These are phyloP conservation scores for Hygrophorus pudorinus DNA, from an alignment of 768 basidiomycete genomes.

Conservation along the genomic window DNA sequence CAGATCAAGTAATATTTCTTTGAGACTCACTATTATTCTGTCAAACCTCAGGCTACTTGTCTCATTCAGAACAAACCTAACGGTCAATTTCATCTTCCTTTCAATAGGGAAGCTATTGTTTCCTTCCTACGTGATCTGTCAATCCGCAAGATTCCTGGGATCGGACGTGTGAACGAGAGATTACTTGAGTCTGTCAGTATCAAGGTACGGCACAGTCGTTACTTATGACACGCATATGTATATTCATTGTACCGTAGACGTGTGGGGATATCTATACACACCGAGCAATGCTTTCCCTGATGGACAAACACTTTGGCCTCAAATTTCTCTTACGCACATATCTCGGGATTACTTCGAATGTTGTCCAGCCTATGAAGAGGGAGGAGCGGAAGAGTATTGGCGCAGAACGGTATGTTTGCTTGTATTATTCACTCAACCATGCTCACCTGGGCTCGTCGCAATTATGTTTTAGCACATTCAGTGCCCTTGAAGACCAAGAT, in stretches of 20 bases:
- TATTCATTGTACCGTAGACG: slow-evolving; percentile 34
- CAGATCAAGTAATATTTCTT: slow-evolving; percentile 56
- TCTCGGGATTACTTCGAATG: slow-evolving; percentile 81
- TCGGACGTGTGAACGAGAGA: slow-evolving; percentile 86
- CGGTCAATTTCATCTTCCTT: slow-evolving; percentile 75
- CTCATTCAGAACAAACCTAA: slow-evolving; percentile 78
- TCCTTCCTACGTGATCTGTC: slow-evolving; percentile 74
- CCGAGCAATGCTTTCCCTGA: slow-evolving; percentile 61
- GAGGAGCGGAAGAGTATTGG: slow-evolving; percentile 91
- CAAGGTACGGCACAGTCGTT: slow-evolving; percentile 37
- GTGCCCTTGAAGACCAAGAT: slow-evolving; percentile 50
- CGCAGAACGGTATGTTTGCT: slow-evolving; percentile 55
- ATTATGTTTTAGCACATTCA: slow-evolving; percentile 53
- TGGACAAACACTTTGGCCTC: slow-evolving; percentile 85
- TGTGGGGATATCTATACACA: slow-evolving; percentile 84
- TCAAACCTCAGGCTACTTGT: slow-evolving; percentile 1
- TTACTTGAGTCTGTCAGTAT: slow-evolving; percentile 81
- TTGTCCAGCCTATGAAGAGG: slow-evolving; percentile 63
- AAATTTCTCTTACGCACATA: slow-evolving; percentile 66
- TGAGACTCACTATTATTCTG: not conserved
- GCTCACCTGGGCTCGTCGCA: not conserved
- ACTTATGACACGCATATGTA: not conserved
- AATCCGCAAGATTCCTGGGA: slow-evolving; percentile 81
- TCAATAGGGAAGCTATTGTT: slow-evolving; percentile 51
- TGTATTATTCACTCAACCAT: not conserved